Conservation (phyloP, 345 rosid species). For the Salix caprea region DNA sequence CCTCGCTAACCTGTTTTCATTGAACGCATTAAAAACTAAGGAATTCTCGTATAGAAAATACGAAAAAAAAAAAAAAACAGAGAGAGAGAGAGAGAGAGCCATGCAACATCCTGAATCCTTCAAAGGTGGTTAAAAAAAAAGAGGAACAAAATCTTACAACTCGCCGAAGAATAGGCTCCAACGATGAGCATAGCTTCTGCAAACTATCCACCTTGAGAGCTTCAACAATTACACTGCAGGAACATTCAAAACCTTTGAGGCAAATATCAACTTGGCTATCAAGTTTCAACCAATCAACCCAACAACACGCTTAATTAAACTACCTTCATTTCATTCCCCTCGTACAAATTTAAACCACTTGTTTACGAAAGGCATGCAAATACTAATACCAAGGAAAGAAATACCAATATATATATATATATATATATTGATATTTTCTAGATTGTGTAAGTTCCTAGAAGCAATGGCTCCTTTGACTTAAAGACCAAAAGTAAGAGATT, state of each 20-base stretch:
- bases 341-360: neutral
- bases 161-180: conserved; percentile 34
- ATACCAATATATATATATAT: neutral
- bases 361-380: neutral
- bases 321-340: neutral
- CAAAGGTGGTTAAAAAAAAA: neutral
- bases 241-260: neutral
- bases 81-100: neutral
- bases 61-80: too few species aligned
- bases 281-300: neutral
- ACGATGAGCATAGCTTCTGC: conserved; percentile 33
- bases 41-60: neutral
- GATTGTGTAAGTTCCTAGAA: neutral
- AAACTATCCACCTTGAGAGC: conserved; percentile 33
- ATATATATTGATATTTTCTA: neutral
- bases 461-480: neutral
- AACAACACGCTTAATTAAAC: neutral
- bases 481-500: neutral
- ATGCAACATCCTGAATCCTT: neutral
- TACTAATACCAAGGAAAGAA: too few species aligned
- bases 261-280: neutral
- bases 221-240: conserved; percentile 34
- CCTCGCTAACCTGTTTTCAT: conserved; percentile 30
- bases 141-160: conserved; percentile 16
- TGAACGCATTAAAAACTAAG: neutral